Conservation (phyloP, 129 eudicot species). For the Apium graveolens region DNA sequence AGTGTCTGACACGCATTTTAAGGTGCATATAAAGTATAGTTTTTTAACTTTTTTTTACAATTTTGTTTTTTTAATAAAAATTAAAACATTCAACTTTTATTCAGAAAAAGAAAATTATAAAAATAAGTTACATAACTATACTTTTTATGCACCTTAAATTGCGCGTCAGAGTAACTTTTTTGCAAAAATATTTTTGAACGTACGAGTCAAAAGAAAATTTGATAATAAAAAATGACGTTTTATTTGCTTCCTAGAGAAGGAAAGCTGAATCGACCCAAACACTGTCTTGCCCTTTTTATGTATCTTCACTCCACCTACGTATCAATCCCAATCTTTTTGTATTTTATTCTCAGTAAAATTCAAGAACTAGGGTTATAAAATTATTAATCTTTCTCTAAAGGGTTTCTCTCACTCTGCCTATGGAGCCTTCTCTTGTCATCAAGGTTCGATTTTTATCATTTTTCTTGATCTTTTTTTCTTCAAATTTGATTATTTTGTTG, state of each 20-base stretch:
- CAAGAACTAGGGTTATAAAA: conserved; percentile 18
- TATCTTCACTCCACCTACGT: not conserved
- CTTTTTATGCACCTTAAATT: too few species aligned
- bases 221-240: too few species aligned
- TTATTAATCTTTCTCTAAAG: not conserved
- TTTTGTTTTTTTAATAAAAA: too few species aligned
- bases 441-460: conserved; percentile 28
- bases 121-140: too few species aligned
- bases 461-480: not conserved
- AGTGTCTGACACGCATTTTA: too few species aligned
- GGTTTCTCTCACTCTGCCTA: conserved; percentile 14
- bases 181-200: too few species aligned
- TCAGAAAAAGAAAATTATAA: too few species aligned
- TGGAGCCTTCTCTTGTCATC: conserved; percentile 40
- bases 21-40: too few species aligned
- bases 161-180: too few species aligned
- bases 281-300: not conserved
- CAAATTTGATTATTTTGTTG: not conserved
- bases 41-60: too few species aligned
- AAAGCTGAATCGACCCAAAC: not conserved
- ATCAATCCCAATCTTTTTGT: not conserved
- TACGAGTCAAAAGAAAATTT: too few species aligned
- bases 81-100: too few species aligned
- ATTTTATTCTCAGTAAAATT: not conserved
- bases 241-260: not conserved